These are phyloP conservation scores for Erigeron philadelphicus DNA, from an alignment of 140 eudicot species.

Conservation along the genomic window DNA sequence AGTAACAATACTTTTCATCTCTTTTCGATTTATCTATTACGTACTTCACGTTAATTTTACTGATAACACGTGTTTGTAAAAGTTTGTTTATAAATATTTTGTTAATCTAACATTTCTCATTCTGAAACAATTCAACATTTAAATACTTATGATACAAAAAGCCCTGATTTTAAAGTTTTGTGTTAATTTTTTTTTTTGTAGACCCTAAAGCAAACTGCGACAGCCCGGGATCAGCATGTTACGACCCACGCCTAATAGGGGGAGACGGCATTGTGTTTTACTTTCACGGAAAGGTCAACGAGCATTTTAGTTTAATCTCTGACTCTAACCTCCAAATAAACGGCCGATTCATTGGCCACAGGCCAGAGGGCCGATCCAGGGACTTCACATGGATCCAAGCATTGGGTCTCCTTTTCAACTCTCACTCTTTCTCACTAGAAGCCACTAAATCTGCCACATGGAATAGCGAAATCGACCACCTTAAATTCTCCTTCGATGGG, in stretches of 20 bases:
- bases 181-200: not conserved
- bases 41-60: not conserved
- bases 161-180: not conserved
- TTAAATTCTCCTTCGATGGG: slow-evolving; percentile 34
- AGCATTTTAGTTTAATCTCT: slow-evolving; percentile 40
- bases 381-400: slow-evolving; percentile 61
- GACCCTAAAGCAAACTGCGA: slow-evolving; percentile 33
- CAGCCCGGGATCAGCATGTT: slow-evolving; percentile 47
- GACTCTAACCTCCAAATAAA: slow-evolving; percentile 46
- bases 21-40: not conserved
- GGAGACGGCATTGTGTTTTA: slow-evolving; percentile 43
- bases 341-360: slow-evolving; percentile 47
- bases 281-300: slow-evolving; percentile 43
- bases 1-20: slow-evolving; percentile 13
- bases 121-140: not conserved
- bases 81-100: not conserved
- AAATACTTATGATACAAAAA: not conserved
- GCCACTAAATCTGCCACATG: slow-evolving; percentile 43
- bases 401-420: slow-evolving; percentile 44
- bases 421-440: slow-evolving; percentile 42
- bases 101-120: not conserved
- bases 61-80: not conserved
- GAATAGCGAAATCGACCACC: slow-evolving; percentile 35
- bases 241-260: slow-evolving; percentile 46
- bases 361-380: slow-evolving; percentile 32